A percentile compares a stretch with the other conserved stretches of the same genome.
phyloP scores from a whole-genome alignment of 768 basidiomycete genomes.

The Lactarius sanguifluus region DNA sequence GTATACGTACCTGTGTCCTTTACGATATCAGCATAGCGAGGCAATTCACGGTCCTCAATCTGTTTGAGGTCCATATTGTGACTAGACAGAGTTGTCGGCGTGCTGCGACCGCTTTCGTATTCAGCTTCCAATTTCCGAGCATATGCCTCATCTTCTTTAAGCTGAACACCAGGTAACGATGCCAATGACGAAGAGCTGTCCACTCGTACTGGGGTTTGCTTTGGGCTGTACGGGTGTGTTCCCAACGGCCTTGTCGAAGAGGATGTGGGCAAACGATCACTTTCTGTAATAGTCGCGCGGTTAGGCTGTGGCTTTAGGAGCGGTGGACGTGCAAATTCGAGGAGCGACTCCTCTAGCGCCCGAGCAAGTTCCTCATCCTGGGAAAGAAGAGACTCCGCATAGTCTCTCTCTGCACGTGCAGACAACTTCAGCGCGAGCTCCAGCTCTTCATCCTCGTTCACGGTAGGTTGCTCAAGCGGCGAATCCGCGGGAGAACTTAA shows the following conservation, averaged over 20 bases:
- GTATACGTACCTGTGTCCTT: slow-evolving; percentile 3
- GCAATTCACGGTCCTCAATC: background rate
- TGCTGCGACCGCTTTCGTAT: slow-evolving; percentile 37
- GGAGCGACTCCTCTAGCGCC: slow-evolving; percentile 22
- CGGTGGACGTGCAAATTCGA: background rate
- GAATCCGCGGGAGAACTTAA: slow-evolving; percentile 28
- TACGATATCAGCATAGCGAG: slow-evolving; percentile 11
- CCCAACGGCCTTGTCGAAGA: background rate
- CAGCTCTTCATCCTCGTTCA: slow-evolving; percentile 62
- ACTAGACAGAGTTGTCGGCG: background rate
- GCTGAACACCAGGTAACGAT: slow-evolving; percentile 20
- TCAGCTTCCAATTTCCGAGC: slow-evolving; percentile 42
- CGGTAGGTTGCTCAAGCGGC: slow-evolving; percentile 7
- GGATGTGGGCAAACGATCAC: background rate
- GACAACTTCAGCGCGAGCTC: slow-evolving; percentile 62
- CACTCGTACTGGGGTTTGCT: background rate
- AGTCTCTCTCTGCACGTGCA: slow-evolving; percentile 26
- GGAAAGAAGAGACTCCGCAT: slow-evolving; percentile 7
- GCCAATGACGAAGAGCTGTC: slow-evolving; percentile 3
- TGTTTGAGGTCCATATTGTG: background rate
- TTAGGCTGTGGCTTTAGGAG: background rate
- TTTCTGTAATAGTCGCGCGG: background rate
- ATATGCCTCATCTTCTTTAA: slow-evolving; percentile 45
- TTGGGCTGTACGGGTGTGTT: slow-evolving; percentile 4
- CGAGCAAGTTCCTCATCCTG: slow-evolving; percentile 22